Evolutionary conservation across 169 alveolate species (phyloP).

Genomic region (Sarcocystis neurona): DNA sequence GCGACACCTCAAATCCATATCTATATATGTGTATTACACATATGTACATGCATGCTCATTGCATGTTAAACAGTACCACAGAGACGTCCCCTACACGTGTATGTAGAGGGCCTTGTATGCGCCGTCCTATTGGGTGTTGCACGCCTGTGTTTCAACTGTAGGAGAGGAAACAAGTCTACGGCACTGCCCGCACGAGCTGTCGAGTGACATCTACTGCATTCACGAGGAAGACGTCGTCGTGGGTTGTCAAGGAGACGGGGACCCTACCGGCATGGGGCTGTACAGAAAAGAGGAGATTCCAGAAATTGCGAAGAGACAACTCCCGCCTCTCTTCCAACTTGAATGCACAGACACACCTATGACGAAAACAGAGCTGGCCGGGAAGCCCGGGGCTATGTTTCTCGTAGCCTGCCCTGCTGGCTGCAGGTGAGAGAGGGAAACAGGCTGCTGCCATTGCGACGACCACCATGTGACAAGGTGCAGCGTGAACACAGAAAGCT

Average conservation of each 20-base stretch:
- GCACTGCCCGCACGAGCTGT: constrained; percentile 73
- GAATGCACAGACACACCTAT: constrained; percentile 33
- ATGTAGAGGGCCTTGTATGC: too few relatives aligned
- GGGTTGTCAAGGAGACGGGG: constrained; percentile 75
- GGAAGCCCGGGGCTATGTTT: constrained; percentile 53
- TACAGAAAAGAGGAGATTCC: constrained; percentile 53
- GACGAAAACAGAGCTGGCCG: constrained; percentile 2
- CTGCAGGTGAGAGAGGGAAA: constrained; percentile 55
- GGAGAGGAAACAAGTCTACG: constrained; percentile 57
- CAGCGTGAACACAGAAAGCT: not conserved
- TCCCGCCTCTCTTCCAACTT: constrained; percentile 7
- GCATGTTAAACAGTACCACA: too few relatives aligned
- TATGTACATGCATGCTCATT: too few relatives aligned
- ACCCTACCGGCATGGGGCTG: constrained; percentile 74
- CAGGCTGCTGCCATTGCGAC: too few relatives aligned
- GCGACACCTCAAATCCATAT: too few relatives aligned
- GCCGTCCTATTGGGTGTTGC: too few relatives aligned
- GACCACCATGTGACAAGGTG: not conserved
- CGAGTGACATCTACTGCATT: constrained; percentile 74
- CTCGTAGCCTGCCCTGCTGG: constrained; percentile 49
- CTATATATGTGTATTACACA: not conserved
- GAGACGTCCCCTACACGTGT: too few relatives aligned
- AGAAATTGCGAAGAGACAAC: not conserved
- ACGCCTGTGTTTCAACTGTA: not conserved
- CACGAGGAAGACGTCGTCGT: constrained; percentile 75